phyloP scores from a whole-genome alignment of 805 yeast species.

The Candida pseudoglaebosa region DNA sequence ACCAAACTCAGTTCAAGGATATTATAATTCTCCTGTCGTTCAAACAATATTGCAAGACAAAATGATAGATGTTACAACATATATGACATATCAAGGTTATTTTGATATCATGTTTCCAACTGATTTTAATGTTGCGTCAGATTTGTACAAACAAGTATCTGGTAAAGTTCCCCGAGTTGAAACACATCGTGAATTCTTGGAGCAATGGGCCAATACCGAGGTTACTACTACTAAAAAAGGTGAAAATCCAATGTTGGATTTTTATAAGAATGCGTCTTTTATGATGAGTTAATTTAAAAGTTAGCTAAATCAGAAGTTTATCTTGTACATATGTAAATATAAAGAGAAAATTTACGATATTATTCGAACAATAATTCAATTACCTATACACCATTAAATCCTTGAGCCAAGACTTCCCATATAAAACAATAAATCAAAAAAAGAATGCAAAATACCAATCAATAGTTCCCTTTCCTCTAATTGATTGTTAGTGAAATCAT shows the following conservation, averaged over 20 bases:
- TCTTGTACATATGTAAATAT: slow-evolving; percentile 4
- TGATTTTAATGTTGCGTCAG: slow-evolving; percentile 59
- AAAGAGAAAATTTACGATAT: background rate
- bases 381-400: background rate
- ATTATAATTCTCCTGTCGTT: slow-evolving; percentile 69
- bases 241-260: slow-evolving; percentile 78
- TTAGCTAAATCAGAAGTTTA: background rate
- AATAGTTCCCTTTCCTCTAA: background rate
- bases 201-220: slow-evolving; percentile 66
- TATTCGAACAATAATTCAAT: background rate
- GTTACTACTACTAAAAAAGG: slow-evolving; percentile 70
- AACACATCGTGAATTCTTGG: slow-evolving; percentile 61
- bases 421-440: background rate
- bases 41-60: slow-evolving; percentile 67
- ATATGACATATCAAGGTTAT: slow-evolving; percentile 81
- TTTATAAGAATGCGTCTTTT: slow-evolving; percentile 73
- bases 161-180: slow-evolving; percentile 55
- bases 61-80: slow-evolving; percentile 68
- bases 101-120: slow-evolving; percentile 88
- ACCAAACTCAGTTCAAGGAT: slow-evolving; percentile 50
- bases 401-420: background rate
- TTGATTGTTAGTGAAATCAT: background rate
- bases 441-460: background rate
- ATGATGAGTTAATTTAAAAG: slow-evolving; percentile 27
- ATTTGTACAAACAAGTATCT: slow-evolving; percentile 58